These are phyloP conservation scores for Pseudevernia furfuracea DNA, from an alignment of 495 filamentous ascomycete genomes.

Conservation along the genomic window DNA sequence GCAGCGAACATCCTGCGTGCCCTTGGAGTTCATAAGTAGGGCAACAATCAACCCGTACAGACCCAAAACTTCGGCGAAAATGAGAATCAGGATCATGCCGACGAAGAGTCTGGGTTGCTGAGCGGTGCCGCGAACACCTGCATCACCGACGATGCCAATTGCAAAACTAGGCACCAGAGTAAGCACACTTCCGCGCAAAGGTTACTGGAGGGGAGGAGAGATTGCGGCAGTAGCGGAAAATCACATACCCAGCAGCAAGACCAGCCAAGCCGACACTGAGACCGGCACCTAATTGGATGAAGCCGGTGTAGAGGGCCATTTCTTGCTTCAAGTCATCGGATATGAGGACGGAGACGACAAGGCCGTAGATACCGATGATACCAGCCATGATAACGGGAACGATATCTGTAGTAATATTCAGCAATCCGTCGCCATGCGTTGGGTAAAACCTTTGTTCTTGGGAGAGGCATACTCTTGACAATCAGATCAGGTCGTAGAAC, in stretches of 20 bases:
- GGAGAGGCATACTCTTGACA: conserved; percentile 80
- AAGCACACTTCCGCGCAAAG: conserved; percentile 1
- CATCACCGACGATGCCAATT: conserved; percentile 98
- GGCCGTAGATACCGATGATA: conserved; percentile 99
- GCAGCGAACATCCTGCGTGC: conserved; percentile 41
- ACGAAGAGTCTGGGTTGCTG: conserved; percentile 97
- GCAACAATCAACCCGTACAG: conserved; percentile 98
- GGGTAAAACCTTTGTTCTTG: background rate
- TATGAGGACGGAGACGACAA: conserved; percentile 97
- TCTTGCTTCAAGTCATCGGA: conserved; percentile 82
- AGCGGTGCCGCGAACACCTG: conserved; percentile 95
- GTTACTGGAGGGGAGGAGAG: background rate
- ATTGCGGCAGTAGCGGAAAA: background rate
- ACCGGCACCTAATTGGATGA: conserved; percentile 97
- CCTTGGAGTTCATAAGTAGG: conserved; percentile 95
- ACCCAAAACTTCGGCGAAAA: conserved; percentile 99
- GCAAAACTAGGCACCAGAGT: conserved; percentile 55
- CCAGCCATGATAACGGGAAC: conserved; percentile 99
- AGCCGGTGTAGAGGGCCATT: conserved; percentile 81
- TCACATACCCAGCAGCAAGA: conserved; percentile 79
- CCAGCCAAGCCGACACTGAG: conserved; percentile 92
- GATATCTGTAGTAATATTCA: conserved; percentile 58
- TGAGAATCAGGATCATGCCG: conserved; percentile 99
- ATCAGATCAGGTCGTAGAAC: conserved; percentile 96
- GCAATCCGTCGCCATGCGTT: background rate